Percentiles rank a stretch among this genome's conserved stretches.
Conservation (phyloP, 2,329 filamentous ascomycete genomes). For the Juglanconis oblonga region DNA sequence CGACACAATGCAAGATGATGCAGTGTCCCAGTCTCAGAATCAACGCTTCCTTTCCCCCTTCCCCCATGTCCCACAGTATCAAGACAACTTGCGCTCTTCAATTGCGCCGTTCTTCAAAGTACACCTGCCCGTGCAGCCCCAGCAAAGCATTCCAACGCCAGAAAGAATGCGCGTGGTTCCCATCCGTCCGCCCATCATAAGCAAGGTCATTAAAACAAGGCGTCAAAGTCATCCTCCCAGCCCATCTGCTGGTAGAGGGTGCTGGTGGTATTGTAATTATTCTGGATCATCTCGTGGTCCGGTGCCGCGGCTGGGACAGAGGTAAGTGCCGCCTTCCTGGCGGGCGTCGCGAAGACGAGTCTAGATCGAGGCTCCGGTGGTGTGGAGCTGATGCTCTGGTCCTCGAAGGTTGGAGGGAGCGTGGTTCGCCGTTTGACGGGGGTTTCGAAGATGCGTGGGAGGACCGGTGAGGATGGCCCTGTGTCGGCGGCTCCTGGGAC, state of each 20-base stretch:
- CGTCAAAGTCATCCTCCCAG: conserved; percentile 52
- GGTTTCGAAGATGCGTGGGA: conserved; percentile 17
- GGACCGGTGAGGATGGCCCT: conserved; percentile 12
- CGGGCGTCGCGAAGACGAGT: conserved; percentile 13
- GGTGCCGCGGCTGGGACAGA: background rate
- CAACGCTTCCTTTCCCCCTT: too few species aligned
- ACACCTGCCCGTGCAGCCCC: background rate
- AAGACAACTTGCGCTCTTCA: too few species aligned
- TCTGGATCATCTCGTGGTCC: background rate
- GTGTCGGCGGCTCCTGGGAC: conserved; percentile 2
- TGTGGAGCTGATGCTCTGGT: conserved; percentile 12
- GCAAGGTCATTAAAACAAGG: conserved; percentile 37
- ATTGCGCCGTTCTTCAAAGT: too few species aligned
- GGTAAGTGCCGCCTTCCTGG: conserved; percentile 6
- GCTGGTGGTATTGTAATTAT: background rate
- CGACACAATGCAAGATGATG: too few species aligned
- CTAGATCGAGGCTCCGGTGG: conserved; percentile 9
- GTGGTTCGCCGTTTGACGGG: conserved; percentile 13
- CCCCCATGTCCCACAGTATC: too few species aligned
- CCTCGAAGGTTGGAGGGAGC: background rate
- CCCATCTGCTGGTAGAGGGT: conserved; percentile 52
- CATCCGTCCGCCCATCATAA: conserved; percentile 16
- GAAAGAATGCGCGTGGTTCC: too few species aligned
- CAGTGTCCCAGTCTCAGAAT: too few species aligned
- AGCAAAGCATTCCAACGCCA: background rate